Conservation (phyloP, 2,329 filamentous ascomycete species). For the Sporothrix mexicana region DNA sequence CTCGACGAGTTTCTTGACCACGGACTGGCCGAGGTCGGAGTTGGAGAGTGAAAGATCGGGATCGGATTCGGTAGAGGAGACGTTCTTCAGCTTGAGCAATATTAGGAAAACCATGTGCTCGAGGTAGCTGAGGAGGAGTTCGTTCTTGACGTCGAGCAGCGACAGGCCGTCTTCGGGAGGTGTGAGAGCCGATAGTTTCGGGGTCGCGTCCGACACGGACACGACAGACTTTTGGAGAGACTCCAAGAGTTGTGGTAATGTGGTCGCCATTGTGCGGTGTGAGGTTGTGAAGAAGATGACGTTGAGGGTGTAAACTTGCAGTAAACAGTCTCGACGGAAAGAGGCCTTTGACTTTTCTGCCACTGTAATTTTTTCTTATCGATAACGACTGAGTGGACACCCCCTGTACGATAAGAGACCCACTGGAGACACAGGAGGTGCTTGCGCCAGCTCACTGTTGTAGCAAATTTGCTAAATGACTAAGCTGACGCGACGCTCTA, state of each 20-base stretch:
- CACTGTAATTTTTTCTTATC: slow-evolving; percentile 34
- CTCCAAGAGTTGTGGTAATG: slow-evolving; percentile 56
- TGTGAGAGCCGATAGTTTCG: slow-evolving; percentile 66
- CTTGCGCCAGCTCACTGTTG: neutral
- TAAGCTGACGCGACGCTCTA: slow-evolving; percentile 10
- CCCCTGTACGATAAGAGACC: slow-evolving; percentile 23
- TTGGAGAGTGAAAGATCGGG: slow-evolving; percentile 42
- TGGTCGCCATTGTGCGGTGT: slow-evolving; percentile 42
- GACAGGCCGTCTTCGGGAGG: slow-evolving; percentile 89
- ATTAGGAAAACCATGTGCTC: slow-evolving; percentile 92
- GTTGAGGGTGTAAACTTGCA: neutral
- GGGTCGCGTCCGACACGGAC: slow-evolving; percentile 70
- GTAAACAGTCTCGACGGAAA: neutral
- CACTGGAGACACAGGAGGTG: neutral
- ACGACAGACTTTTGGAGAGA: slow-evolving; percentile 64
- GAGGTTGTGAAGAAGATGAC: neutral
- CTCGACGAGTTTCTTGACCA: slow-evolving; percentile 87
- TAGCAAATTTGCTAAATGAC: neutral
- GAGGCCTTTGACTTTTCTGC: neutral
- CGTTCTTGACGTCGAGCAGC: slow-evolving; percentile 93
- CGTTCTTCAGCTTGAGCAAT: slow-evolving; percentile 75
- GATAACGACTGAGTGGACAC: slow-evolving; percentile 20
- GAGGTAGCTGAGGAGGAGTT: slow-evolving; percentile 93
- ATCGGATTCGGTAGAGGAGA: slow-evolving; percentile 38
- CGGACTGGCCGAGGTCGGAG: slow-evolving; percentile 63